Evolutionary conservation across 2,329 filamentous ascomycete species (phyloP).

Genomic region (Elsinoe perseae): DNA sequence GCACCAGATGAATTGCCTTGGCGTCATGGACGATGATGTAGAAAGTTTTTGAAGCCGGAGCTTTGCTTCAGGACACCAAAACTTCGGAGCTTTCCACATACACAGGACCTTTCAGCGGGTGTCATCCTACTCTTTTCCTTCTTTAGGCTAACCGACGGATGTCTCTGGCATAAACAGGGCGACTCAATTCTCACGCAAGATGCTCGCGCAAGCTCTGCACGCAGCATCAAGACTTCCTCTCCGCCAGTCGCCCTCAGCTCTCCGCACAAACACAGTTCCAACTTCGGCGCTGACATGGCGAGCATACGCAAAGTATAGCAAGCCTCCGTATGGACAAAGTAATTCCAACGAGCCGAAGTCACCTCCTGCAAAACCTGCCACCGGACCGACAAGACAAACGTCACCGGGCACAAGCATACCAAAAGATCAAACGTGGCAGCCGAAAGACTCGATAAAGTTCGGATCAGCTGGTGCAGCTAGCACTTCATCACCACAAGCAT

Average conservation of each 20-base stretch:
- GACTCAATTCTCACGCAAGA: not conserved
- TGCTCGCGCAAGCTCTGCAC: constrained; percentile 15
- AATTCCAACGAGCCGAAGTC: constrained; percentile 14
- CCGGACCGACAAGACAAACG: constrained; percentile 26
- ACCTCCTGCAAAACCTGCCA: constrained; percentile 19
- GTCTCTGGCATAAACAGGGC: not conserved
- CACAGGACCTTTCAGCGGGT: too few species aligned
- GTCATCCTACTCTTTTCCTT: not conserved
- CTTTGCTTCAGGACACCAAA: not conserved
- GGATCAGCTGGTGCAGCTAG: constrained; percentile 23
- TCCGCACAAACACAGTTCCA: constrained; percentile 1
- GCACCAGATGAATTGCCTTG: not conserved
- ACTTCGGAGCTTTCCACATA: not conserved
- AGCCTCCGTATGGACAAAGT: constrained; percentile 2
- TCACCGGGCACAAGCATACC: constrained; percentile 28
- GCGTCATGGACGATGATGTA: not conserved
- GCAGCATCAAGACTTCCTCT: constrained; percentile 12
- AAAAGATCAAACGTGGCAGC: constrained; percentile 37
- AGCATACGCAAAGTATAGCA: constrained; percentile 13
- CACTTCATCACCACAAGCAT: constrained; percentile 17
- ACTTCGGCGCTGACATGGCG: not conserved
- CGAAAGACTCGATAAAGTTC: constrained; percentile 34
- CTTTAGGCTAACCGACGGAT: not conserved
- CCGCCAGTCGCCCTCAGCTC: not conserved
- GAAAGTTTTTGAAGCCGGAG: constrained; percentile 7